These are phyloP conservation scores for Hypholoma fasciculare DNA, from an alignment of 768 basidiomycete species.

Conservation along the genomic window DNA sequence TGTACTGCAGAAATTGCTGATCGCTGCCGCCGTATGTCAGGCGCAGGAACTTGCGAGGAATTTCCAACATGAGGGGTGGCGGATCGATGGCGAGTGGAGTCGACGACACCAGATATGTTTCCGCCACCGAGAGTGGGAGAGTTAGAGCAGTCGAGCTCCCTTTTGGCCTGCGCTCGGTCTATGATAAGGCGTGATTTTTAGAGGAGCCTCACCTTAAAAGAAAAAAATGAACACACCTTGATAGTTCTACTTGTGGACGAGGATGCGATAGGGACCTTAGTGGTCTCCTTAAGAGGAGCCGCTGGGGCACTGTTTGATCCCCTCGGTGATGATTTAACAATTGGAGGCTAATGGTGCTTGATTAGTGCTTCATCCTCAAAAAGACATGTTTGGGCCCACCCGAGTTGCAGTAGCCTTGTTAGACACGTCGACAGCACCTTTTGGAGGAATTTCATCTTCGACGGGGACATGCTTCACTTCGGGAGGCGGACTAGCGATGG, in stretches of 20 bases:
- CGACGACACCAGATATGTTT: conserved; percentile 9
- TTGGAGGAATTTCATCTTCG: too few species aligned
- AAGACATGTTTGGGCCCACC: not conserved
- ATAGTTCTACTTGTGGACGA: not conserved
- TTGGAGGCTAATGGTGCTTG: not conserved
- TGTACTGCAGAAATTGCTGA: conserved; percentile 15
- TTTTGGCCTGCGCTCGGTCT: not conserved
- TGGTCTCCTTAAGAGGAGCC: too few species aligned
- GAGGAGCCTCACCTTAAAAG: not conserved
- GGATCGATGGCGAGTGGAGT: conserved; percentile 11
- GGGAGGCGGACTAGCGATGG: too few species aligned
- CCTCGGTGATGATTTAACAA: too few species aligned
- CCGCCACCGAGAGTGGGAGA: not conserved
- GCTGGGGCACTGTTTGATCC: too few species aligned
- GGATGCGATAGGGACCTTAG: too few species aligned
- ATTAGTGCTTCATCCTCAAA: not conserved
- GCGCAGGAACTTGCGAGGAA: conserved; percentile 19
- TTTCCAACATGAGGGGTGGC: conserved; percentile 1
- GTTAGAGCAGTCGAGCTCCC: not conserved
- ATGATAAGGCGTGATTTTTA: not conserved
- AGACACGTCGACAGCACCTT: not conserved
- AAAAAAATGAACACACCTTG: not conserved
- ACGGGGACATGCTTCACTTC: too few species aligned
- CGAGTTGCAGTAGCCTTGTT: not conserved
- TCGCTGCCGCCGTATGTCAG: conserved; percentile 21